Base-by-base conservation (phyloP, 768 basidiomycete species). In the Pulveroboletus sp. region DNA sequence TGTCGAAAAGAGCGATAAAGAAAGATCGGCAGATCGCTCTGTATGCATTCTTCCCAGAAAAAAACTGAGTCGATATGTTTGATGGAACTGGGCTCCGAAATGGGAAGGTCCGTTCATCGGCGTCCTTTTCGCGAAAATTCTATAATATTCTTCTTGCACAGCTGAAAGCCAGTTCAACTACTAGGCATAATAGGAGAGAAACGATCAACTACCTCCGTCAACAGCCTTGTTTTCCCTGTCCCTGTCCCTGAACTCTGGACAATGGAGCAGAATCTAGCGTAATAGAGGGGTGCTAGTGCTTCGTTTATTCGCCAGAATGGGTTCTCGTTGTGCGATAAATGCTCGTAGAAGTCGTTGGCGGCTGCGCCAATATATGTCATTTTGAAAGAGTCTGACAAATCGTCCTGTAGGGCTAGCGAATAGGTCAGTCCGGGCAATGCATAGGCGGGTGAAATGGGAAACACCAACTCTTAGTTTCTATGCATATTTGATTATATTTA, bases 231-330 rank as follows among this genome's bases (percentile, higher is more conserved):
- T 33, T 49, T 55, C 0, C 58, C 58, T 0, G 57, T 55, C 0
- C 58, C 58, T 0, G 57, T 59, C 0, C 52, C 57, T 2, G 52
- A 58, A 8, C 57, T 58, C 10, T 58, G 57, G 2, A 53, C 37
- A 5, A 47, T 38, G n/a, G 45, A n/a, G 27, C 55, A 53, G 7
- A 53, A 35, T 16, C 29, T 57, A 33, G 56, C 50, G 7, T 49
- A 55, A 20, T 55, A 42, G 5, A 1, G 32, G 38, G 11, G 10
- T 4, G 3, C 11, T 1, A 5, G 14, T 12, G 3, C 32, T 9
- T n/a, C n/a, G n/a, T n/a, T n/a, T n/a, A n/a, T n/a, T n/a, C n/a
- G n/a, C 17, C 7, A 32, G 34, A 49, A 55, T 6, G 24, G 4
- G 19, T 20, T 40, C 17, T 50, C 40, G 5, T 56, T 50, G 5